phyloP scores from a whole-genome alignment of 768 basidiomycete genomes.

The Russula compacta region DNA sequence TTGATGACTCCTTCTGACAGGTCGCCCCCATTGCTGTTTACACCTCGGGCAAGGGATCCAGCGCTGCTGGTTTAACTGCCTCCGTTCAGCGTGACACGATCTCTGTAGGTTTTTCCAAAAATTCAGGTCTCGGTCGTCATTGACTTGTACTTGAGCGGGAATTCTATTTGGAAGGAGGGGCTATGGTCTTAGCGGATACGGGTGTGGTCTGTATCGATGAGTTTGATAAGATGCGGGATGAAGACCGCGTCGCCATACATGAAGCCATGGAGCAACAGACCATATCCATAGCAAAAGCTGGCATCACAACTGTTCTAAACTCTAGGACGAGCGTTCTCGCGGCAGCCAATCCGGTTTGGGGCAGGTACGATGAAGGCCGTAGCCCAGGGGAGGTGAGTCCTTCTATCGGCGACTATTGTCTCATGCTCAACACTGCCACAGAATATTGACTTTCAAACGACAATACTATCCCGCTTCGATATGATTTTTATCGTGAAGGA shows the following conservation, averaged over 20 bases:
- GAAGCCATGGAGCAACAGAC: slow-evolving; percentile 99
- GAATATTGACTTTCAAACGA: slow-evolving; percentile 98
- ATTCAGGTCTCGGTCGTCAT: neutral
- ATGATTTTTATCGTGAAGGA: slow-evolving; percentile 99
- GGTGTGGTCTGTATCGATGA: slow-evolving; percentile 99
- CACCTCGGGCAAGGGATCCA: slow-evolving; percentile 96
- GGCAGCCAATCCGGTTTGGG: slow-evolving; percentile 97
- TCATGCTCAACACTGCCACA: slow-evolving; percentile 18
- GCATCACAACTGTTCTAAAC: slow-evolving; percentile 96
- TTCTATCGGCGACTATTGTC: neutral
- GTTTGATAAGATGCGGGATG: slow-evolving; percentile 99
- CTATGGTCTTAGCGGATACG: slow-evolving; percentile 97
- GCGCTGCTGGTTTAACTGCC: slow-evolving; percentile 96
- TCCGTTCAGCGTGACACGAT: slow-evolving; percentile 90
- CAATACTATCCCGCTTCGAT: slow-evolving; percentile 96
- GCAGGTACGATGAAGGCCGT: slow-evolving; percentile 92
- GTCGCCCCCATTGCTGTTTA: slow-evolving; percentile 98
- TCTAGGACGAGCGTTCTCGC: slow-evolving; percentile 93
- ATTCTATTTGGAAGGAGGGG: slow-evolving; percentile 97
- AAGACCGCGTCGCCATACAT: slow-evolving; percentile 97
- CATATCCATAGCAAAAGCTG: slow-evolving; percentile 98
- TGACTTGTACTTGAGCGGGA: slow-evolving; percentile 54
- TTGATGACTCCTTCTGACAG: slow-evolving; percentile 29
- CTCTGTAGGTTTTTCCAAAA: slow-evolving; percentile 49
- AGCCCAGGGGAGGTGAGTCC: slow-evolving; percentile 79